Conservation (phyloP, 768 basidiomycete genomes). For the Boletus sensibilis region DNA sequence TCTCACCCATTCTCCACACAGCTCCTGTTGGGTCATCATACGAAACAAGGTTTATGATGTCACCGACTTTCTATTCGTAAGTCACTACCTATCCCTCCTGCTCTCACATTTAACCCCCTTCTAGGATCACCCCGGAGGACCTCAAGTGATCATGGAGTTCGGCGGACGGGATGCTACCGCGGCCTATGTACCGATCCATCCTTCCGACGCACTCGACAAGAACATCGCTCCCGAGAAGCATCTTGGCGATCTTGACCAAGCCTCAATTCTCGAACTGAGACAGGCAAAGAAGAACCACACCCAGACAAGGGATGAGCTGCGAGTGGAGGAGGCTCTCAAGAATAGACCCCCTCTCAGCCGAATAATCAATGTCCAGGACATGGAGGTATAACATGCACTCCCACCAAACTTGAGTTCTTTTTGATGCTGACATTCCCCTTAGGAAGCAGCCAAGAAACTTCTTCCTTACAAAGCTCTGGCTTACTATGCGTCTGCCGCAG, state of each 20-base stretch:
- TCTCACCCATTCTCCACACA: slow-evolving; percentile 28
- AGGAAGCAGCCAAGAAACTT: slow-evolving; percentile 71
- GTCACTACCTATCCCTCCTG: slow-evolving; percentile 8
- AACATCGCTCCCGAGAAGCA: slow-evolving; percentile 69
- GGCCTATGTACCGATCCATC: slow-evolving; percentile 80
- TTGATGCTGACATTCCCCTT: neutral
- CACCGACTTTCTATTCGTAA: slow-evolving; percentile 69
- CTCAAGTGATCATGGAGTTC: slow-evolving; percentile 77
- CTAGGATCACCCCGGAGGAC: slow-evolving; percentile 80
- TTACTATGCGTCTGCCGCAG: slow-evolving; percentile 84
- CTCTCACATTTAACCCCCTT: neutral
- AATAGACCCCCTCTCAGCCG: slow-evolving; percentile 63
- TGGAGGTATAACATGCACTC: slow-evolving; percentile 55
- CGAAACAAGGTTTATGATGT: slow-evolving; percentile 82
- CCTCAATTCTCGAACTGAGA: slow-evolving; percentile 40
- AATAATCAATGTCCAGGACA: slow-evolving; percentile 75
- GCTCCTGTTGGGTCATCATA: slow-evolving; percentile 86
- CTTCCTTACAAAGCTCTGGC: slow-evolving; percentile 75
- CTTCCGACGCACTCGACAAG: slow-evolving; percentile 74
- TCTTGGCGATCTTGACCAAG: slow-evolving; percentile 60
- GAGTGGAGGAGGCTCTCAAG: slow-evolving; percentile 60
- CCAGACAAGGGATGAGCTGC: slow-evolving; percentile 68
- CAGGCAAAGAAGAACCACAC: slow-evolving; percentile 39
- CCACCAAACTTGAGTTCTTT: neutral
- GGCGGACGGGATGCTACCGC: slow-evolving; percentile 83